Percentiles rank a stretch among this genome's conserved stretches.
Conservation (phyloP, 1,284 basidiomycete genomes). For the Hypsizygus ulmarius region DNA sequence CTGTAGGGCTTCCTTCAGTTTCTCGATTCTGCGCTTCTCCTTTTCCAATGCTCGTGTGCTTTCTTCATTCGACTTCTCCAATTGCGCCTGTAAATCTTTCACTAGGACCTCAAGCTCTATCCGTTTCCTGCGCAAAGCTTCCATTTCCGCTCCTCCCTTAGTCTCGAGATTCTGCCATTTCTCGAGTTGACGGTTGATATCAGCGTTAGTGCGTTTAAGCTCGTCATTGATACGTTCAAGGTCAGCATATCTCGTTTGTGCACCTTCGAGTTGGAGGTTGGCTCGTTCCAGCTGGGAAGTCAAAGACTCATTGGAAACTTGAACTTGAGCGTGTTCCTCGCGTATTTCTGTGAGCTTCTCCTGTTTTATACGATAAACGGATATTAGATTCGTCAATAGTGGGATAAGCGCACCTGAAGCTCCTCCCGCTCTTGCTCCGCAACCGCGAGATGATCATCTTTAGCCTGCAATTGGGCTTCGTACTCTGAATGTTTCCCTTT, state of each 20-base stretch:
- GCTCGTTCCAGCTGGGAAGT: conserved; percentile 54
- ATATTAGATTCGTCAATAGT: conserved; percentile 1
- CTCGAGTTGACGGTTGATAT: conserved; percentile 60
- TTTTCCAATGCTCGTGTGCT: conserved; percentile 34
- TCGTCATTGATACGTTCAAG: conserved; percentile 56
- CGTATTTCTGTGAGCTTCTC: conserved; percentile 43
- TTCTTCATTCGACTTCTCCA: conserved; percentile 40
- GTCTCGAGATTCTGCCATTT: conserved; percentile 68
- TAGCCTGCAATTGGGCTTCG: conserved; percentile 37
- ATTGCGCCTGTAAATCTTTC: conserved; percentile 44
- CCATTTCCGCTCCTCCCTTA: conserved; percentile 57
- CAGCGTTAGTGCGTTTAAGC: conserved; percentile 49
- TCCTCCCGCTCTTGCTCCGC: conserved; percentile 41
- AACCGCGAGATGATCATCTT: conserved; percentile 34
- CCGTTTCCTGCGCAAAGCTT: conserved; percentile 50
- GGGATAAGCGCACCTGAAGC: conserved; percentile 36
- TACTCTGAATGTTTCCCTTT: conserved; percentile 32
- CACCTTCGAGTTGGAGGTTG: conserved; percentile 54
- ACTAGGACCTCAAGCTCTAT: conserved; percentile 56
- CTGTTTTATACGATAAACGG: conserved; percentile 26
- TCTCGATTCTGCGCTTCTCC: conserved; percentile 39
- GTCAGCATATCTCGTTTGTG: conserved; percentile 50
- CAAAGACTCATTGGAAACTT: conserved; percentile 43
- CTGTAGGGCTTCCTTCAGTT: conserved; percentile 39
- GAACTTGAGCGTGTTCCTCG: conserved; percentile 45